Evolutionary conservation across 2,329 filamentous ascomycete genomes (phyloP), one percentile per base, ranked within the genome.

Genomic region (Sarocladiaceae sp.): DNA sequence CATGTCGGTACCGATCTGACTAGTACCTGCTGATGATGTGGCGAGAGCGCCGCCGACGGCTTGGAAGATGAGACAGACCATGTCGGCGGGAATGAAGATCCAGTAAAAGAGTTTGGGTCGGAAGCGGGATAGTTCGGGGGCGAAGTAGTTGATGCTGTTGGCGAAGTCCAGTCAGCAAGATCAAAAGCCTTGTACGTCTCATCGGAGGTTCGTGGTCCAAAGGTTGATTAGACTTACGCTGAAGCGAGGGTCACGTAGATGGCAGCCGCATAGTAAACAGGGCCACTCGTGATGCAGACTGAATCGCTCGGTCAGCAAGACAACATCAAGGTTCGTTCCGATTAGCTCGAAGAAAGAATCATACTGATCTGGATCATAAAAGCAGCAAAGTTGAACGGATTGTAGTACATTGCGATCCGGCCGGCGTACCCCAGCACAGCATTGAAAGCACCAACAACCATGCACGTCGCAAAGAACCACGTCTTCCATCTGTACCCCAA

Each of bases 351-450:
- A 11, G 17, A 33, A 28, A 39, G 18, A 29, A 29, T 20, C 73
- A 46, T 61, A 79, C 78, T 70, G 56, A 86, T 85, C 62, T 88
- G 81, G n/a, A 86, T 75, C 62, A 87, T 75, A 62, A 88, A 88
- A 7, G 75, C 80, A 12, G 62, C 61, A 61, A 84, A 77, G 46
- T 63, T 71, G 60, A 83, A 87, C 0, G 82, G 80, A 58, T 87
- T 79, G 40, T 75, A 55, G 56, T 77, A 74, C 54, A 84, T 68
- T 59, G 82, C 62, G 50, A 86, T 70, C 11, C 85, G 74, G 2
- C 82, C 85, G 1, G 69, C 65, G 56, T 88, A 88, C 17, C 85
- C 85, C 29, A 86, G 60, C 11, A 86, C 73, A 59, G 86, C 83
- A 46, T 73, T 70, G 5, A 77, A 36, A 56, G 77, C 82, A 42